Evolutionary conservation across 2,329 filamentous ascomycete species (phyloP).

Genomic region (Verticillium zaregamsianum): DNA sequence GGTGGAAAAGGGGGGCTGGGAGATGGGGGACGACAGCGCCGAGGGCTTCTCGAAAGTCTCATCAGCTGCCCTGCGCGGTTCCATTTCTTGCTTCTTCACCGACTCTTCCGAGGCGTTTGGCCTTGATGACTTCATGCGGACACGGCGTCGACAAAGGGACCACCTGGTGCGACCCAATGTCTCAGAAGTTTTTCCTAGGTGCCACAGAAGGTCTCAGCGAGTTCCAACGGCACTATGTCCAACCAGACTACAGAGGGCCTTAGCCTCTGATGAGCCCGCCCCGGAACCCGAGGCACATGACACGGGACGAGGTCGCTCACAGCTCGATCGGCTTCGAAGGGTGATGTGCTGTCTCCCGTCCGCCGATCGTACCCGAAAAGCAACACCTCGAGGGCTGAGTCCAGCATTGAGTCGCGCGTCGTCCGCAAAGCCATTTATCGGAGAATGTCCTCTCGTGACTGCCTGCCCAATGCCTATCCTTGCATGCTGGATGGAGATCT

Average conservation of each 20-base stretch:
- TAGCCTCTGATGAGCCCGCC: neutral
- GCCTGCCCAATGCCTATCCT: neutral
- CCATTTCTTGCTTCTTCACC: constrained; percentile 10
- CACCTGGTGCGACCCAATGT: neutral
- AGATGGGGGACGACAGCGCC: neutral
- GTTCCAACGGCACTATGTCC: neutral
- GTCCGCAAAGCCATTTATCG: neutral
- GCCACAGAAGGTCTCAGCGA: neutral
- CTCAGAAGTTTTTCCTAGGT: neutral
- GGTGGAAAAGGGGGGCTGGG: neutral
- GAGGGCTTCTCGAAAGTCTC: neutral
- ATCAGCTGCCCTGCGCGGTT: neutral
- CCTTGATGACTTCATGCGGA: constrained; percentile 10
- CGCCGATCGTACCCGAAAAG: neutral
- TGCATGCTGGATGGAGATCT: neutral
- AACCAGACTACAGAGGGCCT: neutral
- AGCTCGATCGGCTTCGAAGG: neutral
- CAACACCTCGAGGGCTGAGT: neutral
- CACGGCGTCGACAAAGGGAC: neutral
- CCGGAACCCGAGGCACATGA: neutral
- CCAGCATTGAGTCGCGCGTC: neutral
- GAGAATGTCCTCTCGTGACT: neutral
- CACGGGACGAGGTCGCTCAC: neutral
- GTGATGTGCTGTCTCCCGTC: neutral
- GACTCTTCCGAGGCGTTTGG: constrained; percentile 11